Evolutionary conservation across 495 filamentous ascomycete genomes (phyloP), one percentile per base, ranked within the genome.

Genomic region (Penicillium verhagenii): DNA sequence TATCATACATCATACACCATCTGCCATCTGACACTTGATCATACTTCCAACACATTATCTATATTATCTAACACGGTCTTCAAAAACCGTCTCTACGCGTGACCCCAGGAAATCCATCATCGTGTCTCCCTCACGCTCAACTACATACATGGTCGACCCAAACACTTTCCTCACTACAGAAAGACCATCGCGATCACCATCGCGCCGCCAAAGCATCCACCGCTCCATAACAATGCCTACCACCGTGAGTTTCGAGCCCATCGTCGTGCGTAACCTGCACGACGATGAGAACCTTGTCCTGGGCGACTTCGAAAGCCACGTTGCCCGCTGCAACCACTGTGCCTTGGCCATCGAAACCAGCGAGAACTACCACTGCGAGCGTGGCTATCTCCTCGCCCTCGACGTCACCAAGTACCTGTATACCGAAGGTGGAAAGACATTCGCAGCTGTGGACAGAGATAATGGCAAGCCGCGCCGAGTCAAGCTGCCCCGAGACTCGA

Each of bases 351-450:
- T 76, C 50, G 52, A 72, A 33, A 62, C 65, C 18, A 59, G 62
- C 50, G 58, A 50, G n/a, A 65, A 71, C 38, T 66, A 63, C 24
- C 71, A 82, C 57, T 83, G 80, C 58, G 66, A 76, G 35, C 75
- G 73, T 45, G 80, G 80, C n/a, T 64, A 74, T 51, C 61, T 60
- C 42, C 68, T 71, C 35, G 80, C 80, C 46, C 45, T 63, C 47
- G 70, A 76, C 56, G 75, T 83, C n/a, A 66, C 68, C 53, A 64
- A 72, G 16, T 82, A 82, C 54, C 56, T 82, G 21, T 77, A 79
- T 70, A 70, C 69, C 56, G 70, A 73, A 56, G 71, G 71, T 35
- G 73, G 76, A 31, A 76, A 75, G 50, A 63, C 74, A 40, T 79
- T 70, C 59, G 81, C 80, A 0, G 68, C 68, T 10, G 68, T 80